Evolutionary conservation across 768 basidiomycete genomes (phyloP).

Genomic region (Phylloporus scabripes): DNA sequence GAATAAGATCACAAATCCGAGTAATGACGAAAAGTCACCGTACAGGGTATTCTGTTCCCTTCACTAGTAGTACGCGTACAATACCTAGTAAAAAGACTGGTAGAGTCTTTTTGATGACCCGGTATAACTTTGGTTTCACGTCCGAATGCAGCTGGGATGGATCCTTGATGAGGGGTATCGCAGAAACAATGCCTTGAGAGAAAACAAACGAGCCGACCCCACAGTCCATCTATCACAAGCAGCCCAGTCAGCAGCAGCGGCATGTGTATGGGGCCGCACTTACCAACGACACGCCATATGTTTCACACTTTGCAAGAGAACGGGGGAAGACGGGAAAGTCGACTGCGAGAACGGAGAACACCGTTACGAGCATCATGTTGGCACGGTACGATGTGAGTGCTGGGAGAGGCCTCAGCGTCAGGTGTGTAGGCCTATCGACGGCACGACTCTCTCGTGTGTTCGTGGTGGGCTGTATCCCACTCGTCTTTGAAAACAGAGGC

Average conservation of each 20-base stretch:
- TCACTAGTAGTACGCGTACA: slow-evolving; percentile 77
- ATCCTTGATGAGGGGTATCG: slow-evolving; percentile 69
- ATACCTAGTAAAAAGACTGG: slow-evolving; percentile 73
- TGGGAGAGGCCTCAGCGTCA: slow-evolving; percentile 45
- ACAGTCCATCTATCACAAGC: slow-evolving; percentile 77
- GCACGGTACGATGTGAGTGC: slow-evolving; percentile 85
- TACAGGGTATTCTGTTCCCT: slow-evolving; percentile 92
- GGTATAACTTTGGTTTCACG: slow-evolving; percentile 45
- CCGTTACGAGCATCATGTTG: slow-evolving; percentile 93
- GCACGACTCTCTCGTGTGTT: background rate
- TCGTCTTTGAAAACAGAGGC: slow-evolving; percentile 48
- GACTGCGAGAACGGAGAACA: slow-evolving; percentile 88
- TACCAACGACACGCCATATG: slow-evolving; percentile 91
- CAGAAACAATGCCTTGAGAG: slow-evolving; percentile 90
- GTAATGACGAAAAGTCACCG: slow-evolving; percentile 12
- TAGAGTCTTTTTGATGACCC: slow-evolving; percentile 49
- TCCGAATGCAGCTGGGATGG: slow-evolving; percentile 48
- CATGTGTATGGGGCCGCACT: slow-evolving; percentile 17
- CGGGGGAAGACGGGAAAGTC: slow-evolving; percentile 94
- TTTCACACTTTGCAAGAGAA: slow-evolving; percentile 84
- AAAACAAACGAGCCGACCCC: slow-evolving; percentile 98
- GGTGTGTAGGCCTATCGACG: background rate
- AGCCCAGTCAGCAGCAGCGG: background rate
- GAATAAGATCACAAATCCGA: background rate
- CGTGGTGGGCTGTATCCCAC: background rate